A percentile compares a stretch with the other conserved stretches of the same genome.
Conservation (phyloP, 1,284 basidiomycete species). For the Serendipita sp. region DNA sequence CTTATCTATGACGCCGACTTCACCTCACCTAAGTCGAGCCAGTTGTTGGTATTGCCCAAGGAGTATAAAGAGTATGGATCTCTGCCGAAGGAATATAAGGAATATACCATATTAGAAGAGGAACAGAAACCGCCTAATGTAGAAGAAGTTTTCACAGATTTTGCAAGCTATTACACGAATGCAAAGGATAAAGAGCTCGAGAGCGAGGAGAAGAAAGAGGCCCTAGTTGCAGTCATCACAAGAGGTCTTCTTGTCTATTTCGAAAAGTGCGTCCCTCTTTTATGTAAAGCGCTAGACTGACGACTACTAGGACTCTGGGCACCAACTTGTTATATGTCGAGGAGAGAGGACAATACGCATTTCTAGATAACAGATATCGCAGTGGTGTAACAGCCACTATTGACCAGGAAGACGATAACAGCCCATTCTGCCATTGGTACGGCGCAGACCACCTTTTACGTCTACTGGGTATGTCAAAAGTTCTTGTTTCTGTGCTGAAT, state of each 20-base stretch:
- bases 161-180: neutral
- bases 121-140: neutral
- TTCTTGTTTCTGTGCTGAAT: neutral
- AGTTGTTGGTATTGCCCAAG: neutral
- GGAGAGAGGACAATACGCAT: neutral
- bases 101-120: neutral
- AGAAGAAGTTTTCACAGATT: neutral
- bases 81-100: neutral
- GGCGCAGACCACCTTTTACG: neutral
- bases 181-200: neutral
- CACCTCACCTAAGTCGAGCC: neutral
- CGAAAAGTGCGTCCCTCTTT: neutral
- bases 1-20: neutral
- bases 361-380: slow-evolving; percentile 3
- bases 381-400: neutral
- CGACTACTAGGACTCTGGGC: neutral
- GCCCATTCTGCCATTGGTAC: neutral
- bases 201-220: neutral
- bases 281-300: neutral
- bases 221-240: neutral
- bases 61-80: neutral
- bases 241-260: slow-evolving; percentile 2
- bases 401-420: neutral
- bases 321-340: slow-evolving; percentile 1
- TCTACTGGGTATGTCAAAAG: neutral